Base-by-base conservation (phyloP, 2,329 filamentous ascomycete species). In the Colletotrichum sp. region DNA sequence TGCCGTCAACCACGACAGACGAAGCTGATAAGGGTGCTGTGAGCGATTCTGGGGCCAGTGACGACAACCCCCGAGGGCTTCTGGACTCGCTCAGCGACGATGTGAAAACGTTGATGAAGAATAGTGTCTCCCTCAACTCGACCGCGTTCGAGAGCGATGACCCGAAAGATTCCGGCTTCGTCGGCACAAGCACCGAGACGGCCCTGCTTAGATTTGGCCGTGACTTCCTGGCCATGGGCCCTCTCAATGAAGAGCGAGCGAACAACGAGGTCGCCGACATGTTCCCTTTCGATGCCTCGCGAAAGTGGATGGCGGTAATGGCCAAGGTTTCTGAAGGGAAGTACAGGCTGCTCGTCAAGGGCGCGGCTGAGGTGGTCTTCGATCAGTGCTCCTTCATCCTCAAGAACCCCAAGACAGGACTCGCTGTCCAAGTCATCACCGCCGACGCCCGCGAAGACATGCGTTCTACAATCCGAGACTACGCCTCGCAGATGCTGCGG, bases 401-500 rank as follows among this genome's bases (percentile, higher is more conserved):
- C 5, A 78, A 82, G 65, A 90, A 92, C 32, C 86, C 92, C 0
- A 86, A 80, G 0, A 82, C 80, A 7, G 81, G 81, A 9, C 72
- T 84, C 2, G 79, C 80, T 1, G 79, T 81, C 7, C 79, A 77
- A 4, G 78, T 81, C 4, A 78, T 86, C 3, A 81, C 80, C 2
- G 81, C 83, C n/a, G 79, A 82, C 2, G 80, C 82, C n/a, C 80
- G 83, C 6, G 77, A 78, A 24, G 81, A 80, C 55, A 80, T 86
- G 21, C 79, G 81, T n/a, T 79, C 78, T 18, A 84, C 82, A 1
- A 86, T 86, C 10, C 79, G 83, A 12, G 81, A 81, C 15, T 95
- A 95, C 80, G 94, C 94, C 3, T 90, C 89, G 8, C 90, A 92
- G 10, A 94, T 93, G 72, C 85, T 94, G 57, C 89, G 93, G 68